Percentiles rank a stretch among this genome's conserved stretches.
These are phyloP conservation scores for Cutaneotrichosporon cavernicola DNA, from an alignment of 1,284 basidiomycete genomes.

Conservation along the genomic window DNA sequence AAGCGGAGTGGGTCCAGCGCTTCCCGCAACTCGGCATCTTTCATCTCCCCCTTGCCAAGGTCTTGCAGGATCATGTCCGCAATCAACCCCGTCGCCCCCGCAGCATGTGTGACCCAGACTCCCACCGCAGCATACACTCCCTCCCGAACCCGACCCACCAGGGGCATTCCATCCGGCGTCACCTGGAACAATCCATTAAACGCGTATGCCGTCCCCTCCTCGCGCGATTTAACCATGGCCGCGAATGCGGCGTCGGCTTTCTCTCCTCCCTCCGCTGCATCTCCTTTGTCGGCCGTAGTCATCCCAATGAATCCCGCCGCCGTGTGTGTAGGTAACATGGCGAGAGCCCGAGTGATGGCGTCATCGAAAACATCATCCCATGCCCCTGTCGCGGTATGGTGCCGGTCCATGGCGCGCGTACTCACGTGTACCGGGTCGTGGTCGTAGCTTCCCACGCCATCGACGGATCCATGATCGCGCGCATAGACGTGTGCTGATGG, in stretches of 20 bases:
- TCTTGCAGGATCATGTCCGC: conserved; percentile 24
- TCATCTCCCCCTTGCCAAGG: conserved; percentile 7
- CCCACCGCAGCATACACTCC: conserved; percentile 30
- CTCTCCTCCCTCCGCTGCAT: background rate
- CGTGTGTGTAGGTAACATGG: conserved; percentile 21
- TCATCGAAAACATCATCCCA: conserved; percentile 24
- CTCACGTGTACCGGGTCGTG: conserved; percentile 28
- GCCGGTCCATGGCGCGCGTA: background rate
- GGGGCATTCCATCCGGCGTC: conserved; percentile 35
- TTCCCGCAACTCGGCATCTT: conserved; percentile 14
- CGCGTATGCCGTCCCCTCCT: conserved; percentile 4
- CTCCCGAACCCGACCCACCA: conserved; percentile 22
- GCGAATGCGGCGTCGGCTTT: background rate
- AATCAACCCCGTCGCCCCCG: conserved; percentile 26
- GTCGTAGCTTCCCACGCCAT: conserved; percentile 34
- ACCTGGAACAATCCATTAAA: conserved; percentile 39
- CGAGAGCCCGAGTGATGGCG: conserved; percentile 20
- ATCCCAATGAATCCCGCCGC: conserved; percentile 12
- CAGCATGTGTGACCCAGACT: conserved; percentile 38
- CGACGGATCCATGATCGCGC: conserved; percentile 32
- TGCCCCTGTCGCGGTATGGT: conserved; percentile 23
- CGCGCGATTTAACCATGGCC: background rate
- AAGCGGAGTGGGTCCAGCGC: conserved; percentile 41
- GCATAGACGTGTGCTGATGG: conserved; percentile 32
- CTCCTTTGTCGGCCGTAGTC: background rate